Evolutionary conservation across 176 grass and related monocot genomes (phyloP).

Genomic region (Carex parvula): DNA sequence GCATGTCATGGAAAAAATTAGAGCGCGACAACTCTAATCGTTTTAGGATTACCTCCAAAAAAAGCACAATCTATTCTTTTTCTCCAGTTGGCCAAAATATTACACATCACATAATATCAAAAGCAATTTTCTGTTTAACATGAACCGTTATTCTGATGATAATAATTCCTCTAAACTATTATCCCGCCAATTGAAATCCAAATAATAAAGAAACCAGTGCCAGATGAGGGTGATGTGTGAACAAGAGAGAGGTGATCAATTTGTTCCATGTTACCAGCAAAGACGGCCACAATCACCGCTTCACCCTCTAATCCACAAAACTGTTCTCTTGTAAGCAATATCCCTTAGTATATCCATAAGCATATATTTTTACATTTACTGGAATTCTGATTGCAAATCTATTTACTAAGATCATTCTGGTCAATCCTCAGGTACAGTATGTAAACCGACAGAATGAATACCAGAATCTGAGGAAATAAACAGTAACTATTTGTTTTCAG

Average conservation of each 20-base stretch:
- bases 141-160: neutral
- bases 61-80: neutral
- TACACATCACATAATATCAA: neutral
- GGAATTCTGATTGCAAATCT: neutral
- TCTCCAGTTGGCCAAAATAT: neutral
- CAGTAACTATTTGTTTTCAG: too few species aligned
- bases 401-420: neutral
- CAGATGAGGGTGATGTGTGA: neutral
- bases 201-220: neutral
- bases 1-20: neutral
- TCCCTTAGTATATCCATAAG: neutral
- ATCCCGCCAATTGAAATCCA: neutral
- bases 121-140: neutral
- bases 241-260: neutral
- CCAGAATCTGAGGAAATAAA: too few species aligned
- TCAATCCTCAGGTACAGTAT: neutral
- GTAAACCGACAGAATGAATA: neutral
- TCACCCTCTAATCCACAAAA: neutral
- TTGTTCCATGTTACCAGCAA: neutral
- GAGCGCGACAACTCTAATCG: neutral
- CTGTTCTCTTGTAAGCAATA: neutral
- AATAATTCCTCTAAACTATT: neutral
- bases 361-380: neutral
- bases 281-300: neutral
- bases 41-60: neutral